Evolutionary conservation across 164 flowering plant species (phyloP).

Genomic region (Piper longum): DNA sequence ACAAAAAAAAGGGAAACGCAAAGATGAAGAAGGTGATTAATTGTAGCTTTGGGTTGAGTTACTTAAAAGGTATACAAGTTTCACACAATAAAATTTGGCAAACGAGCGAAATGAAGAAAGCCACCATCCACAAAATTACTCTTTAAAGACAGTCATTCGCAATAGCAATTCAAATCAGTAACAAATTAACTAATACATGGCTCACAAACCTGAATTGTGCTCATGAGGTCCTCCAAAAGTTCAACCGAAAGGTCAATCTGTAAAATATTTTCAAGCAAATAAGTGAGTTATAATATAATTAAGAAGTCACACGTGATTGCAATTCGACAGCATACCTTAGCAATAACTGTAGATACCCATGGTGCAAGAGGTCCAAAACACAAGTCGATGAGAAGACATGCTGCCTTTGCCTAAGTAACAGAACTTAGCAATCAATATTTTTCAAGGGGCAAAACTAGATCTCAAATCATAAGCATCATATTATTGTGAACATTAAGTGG

Average conservation of each 20-base stretch:
- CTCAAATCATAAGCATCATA: not conserved
- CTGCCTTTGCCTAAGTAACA: slow-evolving; percentile 58
- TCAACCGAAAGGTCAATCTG: slow-evolving; percentile 79
- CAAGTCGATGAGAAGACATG: slow-evolving; percentile 76
- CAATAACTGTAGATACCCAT: slow-evolving; percentile 62
- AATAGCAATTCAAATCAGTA: not conserved
- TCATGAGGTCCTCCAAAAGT: slow-evolving; percentile 77
- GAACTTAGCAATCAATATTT: slow-evolving; percentile 3
- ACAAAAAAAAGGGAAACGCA: no score
- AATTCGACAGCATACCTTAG: slow-evolving; percentile 39
- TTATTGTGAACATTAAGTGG: no score
- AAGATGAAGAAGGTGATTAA: no score
- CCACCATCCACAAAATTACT: not conserved
- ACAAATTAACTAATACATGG: not conserved
- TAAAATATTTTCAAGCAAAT: slow-evolving; percentile 3
- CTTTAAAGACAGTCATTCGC: not conserved
- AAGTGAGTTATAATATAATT: not conserved
- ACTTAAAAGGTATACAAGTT: no score
- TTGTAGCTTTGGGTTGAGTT: no score
- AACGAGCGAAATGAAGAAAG: no score
- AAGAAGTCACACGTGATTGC: not conserved
- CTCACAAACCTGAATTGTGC: slow-evolving; percentile 51
- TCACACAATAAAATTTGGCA: no score
- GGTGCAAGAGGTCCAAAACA: slow-evolving; percentile 72
- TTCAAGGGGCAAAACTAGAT: not conserved